A percentile compares a stretch with the other conserved stretches of the same genome.
Conservation (phyloP, 257 asterid genomes). For the Dorcoceras hygrometricum region DNA sequence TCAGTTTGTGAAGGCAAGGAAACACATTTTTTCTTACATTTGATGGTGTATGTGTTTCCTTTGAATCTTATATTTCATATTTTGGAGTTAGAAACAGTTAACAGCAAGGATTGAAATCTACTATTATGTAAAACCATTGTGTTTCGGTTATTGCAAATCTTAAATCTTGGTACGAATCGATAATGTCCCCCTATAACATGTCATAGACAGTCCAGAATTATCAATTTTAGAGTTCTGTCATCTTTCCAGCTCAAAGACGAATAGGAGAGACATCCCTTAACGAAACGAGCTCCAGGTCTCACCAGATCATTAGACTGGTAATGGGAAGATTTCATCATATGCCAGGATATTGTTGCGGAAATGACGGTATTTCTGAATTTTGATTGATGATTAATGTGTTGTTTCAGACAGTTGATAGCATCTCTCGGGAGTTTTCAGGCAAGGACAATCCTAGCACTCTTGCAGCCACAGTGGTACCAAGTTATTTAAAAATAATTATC, state of each 20-base stretch:
- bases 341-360: not conserved
- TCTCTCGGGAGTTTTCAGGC: slow-evolving; percentile 68
- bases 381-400: slow-evolving; percentile 16
- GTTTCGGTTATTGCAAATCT: not conserved
- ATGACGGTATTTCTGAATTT: not conserved
- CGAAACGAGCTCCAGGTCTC: slow-evolving; percentile 95
- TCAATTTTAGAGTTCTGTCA: slow-evolving; percentile 5
- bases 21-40: not conserved
- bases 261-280: slow-evolving; percentile 89
- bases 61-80: not conserved
- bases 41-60: not conserved
- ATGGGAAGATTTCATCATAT: slow-evolving; percentile 1
- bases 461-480: slow-evolving; percentile 77
- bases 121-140: too few relatives aligned
- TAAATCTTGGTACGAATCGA: not conserved
- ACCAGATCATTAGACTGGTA: slow-evolving; percentile 94
- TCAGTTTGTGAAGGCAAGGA: slow-evolving; percentile 76
- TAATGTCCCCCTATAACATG: not conserved
- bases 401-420: slow-evolving; percentile 87
- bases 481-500: not conserved
- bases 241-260: slow-evolving; percentile 81
- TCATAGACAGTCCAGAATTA: not conserved
- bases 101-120: not conserved
- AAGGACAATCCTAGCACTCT: slow-evolving; percentile 67
- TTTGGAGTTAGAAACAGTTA: not conserved